Base-by-base conservation (phyloP, 495 filamentous ascomycete genomes). In the Lophium mytilinum region DNA sequence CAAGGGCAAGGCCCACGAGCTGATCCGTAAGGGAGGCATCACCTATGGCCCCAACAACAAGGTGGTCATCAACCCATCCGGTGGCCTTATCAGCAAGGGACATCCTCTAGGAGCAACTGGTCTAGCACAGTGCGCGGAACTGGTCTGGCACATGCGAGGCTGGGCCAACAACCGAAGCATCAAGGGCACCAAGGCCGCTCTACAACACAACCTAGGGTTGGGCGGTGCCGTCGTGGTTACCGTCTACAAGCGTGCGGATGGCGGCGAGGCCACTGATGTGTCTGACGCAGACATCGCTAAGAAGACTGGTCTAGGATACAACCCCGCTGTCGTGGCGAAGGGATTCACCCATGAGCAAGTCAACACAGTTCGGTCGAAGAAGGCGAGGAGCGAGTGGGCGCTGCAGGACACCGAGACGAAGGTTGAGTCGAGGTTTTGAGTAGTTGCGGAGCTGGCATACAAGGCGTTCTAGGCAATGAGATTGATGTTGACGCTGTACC, bases 201-300 rank as follows among this genome's bases (percentile, higher is more conserved):
- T 98, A 71, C 93, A 96, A 74, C 93, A 98, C 70, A 98, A 98
- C 66, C 74, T 98, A 3, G 93, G 93, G 0, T 74, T 98, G 19
- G 93, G 93, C 1, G 93, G 93, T 55, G 93, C 92, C 1, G 90
- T 83, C 2, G 90, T 98, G 0, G 87, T 92, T 14, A 93, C 89
- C 5, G 85, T 96, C 3, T 96, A 96, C 69, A 83, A 83, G 72
- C 79, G 92, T n/a, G 86, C 87, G 1, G 93, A 96, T 71, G 87
- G 89, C 7, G 73, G 78, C 70, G 73, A 69, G 53, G 82, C 82
- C 21, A 71, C 66, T 33, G 71, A 73, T 24, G 71, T 95, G 4
- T 72, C 77, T 1, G 77, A 75, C 35, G 77, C 75, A 21, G 75
- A 73, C 11, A 80, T 95, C 0, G 83, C 73, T 6, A 80, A 78